phyloP scores from a whole-genome alignment of 371 early-diverging fungal species.

The Syncephalastrum sp. region DNA sequence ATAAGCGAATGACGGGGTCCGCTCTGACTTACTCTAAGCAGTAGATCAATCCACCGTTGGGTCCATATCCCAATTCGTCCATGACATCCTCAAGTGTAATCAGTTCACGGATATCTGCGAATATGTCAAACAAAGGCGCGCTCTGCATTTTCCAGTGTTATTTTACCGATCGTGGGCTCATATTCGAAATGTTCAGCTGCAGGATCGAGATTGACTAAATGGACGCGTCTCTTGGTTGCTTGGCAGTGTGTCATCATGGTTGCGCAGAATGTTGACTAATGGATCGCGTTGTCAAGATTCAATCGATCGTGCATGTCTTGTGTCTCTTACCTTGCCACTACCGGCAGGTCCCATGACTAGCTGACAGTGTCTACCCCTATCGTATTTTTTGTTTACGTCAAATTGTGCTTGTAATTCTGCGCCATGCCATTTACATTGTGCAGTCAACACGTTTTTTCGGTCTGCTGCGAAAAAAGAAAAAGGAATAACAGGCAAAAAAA shows the following conservation, averaged over 20 bases:
- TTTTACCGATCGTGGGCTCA: slow-evolving; percentile 76
- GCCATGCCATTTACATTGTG: neutral
- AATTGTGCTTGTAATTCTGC: too few relatives aligned
- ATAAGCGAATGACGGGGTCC: neutral
- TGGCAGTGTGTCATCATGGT: slow-evolving; percentile 93
- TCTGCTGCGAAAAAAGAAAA: neutral
- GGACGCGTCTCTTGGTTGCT: slow-evolving; percentile 77
- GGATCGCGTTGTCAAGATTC: neutral
- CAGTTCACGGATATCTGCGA: slow-evolving; percentile 89
- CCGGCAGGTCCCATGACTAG: slow-evolving; percentile 99
- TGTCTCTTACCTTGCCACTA: slow-evolving; percentile 77
- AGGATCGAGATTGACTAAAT: slow-evolving; percentile 98
- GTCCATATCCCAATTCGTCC: slow-evolving; percentile 97
- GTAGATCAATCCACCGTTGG: slow-evolving; percentile 98
- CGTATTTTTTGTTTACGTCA: too few relatives aligned
- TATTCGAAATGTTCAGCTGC: slow-evolving; percentile 96
- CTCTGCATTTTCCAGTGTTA: slow-evolving; percentile 3
- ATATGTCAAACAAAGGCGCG: neutral
- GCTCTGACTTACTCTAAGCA: slow-evolving; percentile 77
- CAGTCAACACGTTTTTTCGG: neutral
- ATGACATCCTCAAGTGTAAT: slow-evolving; percentile 97
- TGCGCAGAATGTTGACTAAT: slow-evolving; percentile 92
- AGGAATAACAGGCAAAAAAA: neutral
- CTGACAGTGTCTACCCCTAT: slow-evolving; percentile 87
- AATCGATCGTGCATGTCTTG: neutral